A percentile compares a stretch with the other conserved stretches of the same genome.
These are phyloP conservation scores for Phytophthora fragariaefolia DNA, from an alignment of 352 stramenopile species.

Conservation along the genomic window DNA sequence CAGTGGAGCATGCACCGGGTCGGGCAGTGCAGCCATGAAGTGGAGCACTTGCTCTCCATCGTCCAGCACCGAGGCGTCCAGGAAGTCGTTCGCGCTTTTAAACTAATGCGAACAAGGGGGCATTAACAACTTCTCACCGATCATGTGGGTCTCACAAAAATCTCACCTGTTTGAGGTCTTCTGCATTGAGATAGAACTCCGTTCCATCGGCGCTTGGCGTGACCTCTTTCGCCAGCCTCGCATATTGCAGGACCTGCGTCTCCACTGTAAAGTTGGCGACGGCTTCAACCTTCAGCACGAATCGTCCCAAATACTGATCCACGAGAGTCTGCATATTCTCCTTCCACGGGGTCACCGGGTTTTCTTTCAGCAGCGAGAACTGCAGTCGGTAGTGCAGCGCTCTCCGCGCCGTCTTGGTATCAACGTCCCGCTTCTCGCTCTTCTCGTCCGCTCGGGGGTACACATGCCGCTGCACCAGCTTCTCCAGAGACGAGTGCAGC, in stretches of 20 bases:
- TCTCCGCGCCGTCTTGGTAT: conserved; percentile 44
- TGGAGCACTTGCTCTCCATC: conserved; percentile 81
- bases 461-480: conserved; percentile 49
- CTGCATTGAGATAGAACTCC: conserved; percentile 53
- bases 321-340: conserved; percentile 55
- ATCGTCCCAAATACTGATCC: conserved; percentile 45
- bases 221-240: conserved; percentile 64
- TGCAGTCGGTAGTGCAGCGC: conserved; percentile 72
- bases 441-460: conserved; percentile 31
- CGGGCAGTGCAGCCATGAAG: conserved; percentile 77
- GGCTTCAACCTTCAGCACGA: conserved; percentile 56
- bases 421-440: not conserved
- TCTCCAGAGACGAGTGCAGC: conserved; percentile 43
- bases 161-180: conserved; percentile 77
- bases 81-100: conserved; percentile 79
- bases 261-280: conserved; percentile 79
- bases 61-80: conserved; percentile 65
- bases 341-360: conserved; percentile 44
- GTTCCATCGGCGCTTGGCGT: conserved; percentile 36
- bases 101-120: conserved; percentile 49
- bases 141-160: not conserved
- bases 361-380: conserved; percentile 75
- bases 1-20: conserved; percentile 53
- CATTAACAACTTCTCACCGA: not conserved
- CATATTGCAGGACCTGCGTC: conserved; percentile 74